Percentiles rank a stretch among this genome's conserved stretches.
Evolutionary conservation across 2,329 filamentous ascomycete species (phyloP).

Genomic region (Harringtonia lauricola): DNA sequence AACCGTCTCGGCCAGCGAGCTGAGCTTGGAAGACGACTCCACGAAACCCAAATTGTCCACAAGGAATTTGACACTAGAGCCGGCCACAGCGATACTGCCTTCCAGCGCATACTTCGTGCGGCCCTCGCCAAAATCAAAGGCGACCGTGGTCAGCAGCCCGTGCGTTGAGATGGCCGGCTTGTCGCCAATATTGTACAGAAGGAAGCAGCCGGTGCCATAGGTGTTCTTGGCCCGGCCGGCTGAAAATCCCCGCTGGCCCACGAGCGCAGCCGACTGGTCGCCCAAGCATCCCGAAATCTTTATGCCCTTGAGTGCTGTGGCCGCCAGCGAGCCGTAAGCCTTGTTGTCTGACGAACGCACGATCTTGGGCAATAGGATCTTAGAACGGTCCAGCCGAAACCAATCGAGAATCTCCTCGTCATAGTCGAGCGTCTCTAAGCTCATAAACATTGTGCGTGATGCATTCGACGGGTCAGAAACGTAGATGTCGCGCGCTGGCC

Average conservation of each 20-base stretch:
- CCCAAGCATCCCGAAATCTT: conserved; percentile 76
- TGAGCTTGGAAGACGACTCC: conserved; percentile 36
- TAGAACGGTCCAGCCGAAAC: conserved; percentile 59
- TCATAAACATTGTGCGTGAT: conserved; percentile 90
- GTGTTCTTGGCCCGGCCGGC: conserved; percentile 83
- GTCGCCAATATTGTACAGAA: conserved; percentile 77
- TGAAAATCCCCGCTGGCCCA: conserved; percentile 74
- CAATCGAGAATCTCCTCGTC: conserved; percentile 67
- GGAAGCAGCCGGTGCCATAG: conserved; percentile 81
- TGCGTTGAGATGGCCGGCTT: conserved; percentile 77
- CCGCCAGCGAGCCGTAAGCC: conserved; percentile 57
- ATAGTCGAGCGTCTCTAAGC: conserved; percentile 69
- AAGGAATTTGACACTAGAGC: conserved; percentile 70
- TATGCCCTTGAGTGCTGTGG: conserved; percentile 55
- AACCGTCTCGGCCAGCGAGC: conserved; percentile 39
- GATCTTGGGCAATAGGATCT: conserved; percentile 68
- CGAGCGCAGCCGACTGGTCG: conserved; percentile 76
- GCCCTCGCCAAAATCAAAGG: conserved; percentile 61
- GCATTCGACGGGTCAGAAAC: conserved; percentile 85
- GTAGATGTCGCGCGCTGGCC: conserved; percentile 50
- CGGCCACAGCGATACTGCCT: conserved; percentile 74
- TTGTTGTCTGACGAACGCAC: conserved; percentile 66
- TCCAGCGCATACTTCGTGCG: conserved; percentile 66
- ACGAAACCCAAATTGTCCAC: conserved; percentile 54
- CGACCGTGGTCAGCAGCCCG: conserved; percentile 73